Percentiles rank a stretch among this genome's conserved stretches.
Evolutionary conservation across 2,329 filamentous ascomycete species (phyloP).

Genomic region (Colletotrichum navitas): DNA sequence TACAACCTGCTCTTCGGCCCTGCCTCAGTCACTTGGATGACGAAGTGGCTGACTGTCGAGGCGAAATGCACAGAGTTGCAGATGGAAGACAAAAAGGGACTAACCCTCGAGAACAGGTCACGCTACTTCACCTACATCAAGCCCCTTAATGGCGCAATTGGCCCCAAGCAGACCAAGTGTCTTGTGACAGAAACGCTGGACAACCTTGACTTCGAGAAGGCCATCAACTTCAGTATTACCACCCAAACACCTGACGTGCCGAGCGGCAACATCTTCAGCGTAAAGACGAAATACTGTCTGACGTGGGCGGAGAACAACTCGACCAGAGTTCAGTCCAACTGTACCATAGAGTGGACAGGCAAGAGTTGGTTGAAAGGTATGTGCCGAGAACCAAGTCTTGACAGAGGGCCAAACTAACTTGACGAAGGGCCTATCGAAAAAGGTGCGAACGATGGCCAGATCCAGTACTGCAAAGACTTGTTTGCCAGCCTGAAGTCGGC

Average conservation of each 20-base stretch:
- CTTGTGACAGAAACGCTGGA: conserved; percentile 90
- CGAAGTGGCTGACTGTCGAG: conserved; percentile 85
- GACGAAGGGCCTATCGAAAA: conserved; percentile 90
- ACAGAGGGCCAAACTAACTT: conserved; percentile 47
- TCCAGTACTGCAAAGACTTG: conserved; percentile 83
- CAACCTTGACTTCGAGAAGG: conserved; percentile 86
- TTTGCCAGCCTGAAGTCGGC: conserved; percentile 80
- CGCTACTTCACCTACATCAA: conserved; percentile 91
- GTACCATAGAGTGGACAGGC: conserved; percentile 93
- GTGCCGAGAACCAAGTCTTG: conserved; percentile 43
- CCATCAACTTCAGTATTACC: conserved; percentile 82
- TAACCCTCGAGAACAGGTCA: conserved; percentile 79
- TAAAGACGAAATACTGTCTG: conserved; percentile 95
- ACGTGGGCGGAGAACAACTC: conserved; percentile 90
- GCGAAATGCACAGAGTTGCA: conserved; percentile 92
- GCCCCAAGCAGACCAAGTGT: conserved; percentile 95
- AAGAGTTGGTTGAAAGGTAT: conserved; percentile 98
- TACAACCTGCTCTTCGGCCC: conserved; percentile 91
- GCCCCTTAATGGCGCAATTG: conserved; percentile 84
- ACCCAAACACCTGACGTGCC: conserved; percentile 96
- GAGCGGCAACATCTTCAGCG: conserved; percentile 89
- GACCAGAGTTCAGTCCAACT: conserved; percentile 89
- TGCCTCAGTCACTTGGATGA: conserved; percentile 83
- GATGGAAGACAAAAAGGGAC: conserved; percentile 85
- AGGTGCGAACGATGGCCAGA: conserved; percentile 91